Evolutionary conservation across 2,329 filamentous ascomycete genomes (phyloP).

Genomic region (Hypoxylon sp.): DNA sequence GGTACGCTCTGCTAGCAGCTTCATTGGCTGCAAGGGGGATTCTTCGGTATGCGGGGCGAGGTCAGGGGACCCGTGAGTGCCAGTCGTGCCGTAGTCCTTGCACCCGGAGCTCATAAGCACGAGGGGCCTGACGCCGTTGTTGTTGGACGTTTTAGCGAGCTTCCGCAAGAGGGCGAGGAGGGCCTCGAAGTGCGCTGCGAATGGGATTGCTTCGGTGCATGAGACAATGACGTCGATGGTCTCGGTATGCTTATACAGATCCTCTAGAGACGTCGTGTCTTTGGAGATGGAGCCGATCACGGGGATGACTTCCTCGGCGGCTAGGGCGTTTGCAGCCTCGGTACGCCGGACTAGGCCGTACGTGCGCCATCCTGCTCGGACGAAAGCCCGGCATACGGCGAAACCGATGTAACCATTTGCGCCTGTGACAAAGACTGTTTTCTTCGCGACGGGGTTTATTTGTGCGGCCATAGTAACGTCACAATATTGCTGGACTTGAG

Average conservation of each 20-base stretch:
- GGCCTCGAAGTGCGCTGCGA: constrained; percentile 56
- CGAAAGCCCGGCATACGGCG: constrained; percentile 60
- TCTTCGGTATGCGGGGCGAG: constrained; percentile 59
- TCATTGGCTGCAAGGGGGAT: constrained; percentile 53
- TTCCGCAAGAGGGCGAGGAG: constrained; percentile 52
- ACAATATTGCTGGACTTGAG: background rate
- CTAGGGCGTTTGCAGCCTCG: constrained; percentile 49
- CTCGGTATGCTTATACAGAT: constrained; percentile 45
- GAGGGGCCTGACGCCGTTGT: constrained; percentile 54
- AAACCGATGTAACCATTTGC: constrained; percentile 63
- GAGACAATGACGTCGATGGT: constrained; percentile 59
- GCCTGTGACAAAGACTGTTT: constrained; percentile 60
- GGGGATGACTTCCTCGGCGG: constrained; percentile 55
- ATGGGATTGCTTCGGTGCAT: constrained; percentile 57
- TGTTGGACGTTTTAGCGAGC: constrained; percentile 52
- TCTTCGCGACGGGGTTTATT: constrained; percentile 15
- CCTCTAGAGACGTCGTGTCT: constrained; percentile 49
- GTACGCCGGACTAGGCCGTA: constrained; percentile 59
- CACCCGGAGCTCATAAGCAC: constrained; percentile 63
- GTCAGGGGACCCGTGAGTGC: constrained; percentile 51
- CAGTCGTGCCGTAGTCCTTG: constrained; percentile 61
- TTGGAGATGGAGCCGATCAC: constrained; percentile 55
- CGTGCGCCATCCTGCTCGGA: constrained; percentile 58
- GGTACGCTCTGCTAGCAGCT: constrained; percentile 51
- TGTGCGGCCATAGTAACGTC: constrained; percentile 20